Conservation (phyloP, 2,329 filamentous ascomycete species). For the Trichoderma breve region DNA sequence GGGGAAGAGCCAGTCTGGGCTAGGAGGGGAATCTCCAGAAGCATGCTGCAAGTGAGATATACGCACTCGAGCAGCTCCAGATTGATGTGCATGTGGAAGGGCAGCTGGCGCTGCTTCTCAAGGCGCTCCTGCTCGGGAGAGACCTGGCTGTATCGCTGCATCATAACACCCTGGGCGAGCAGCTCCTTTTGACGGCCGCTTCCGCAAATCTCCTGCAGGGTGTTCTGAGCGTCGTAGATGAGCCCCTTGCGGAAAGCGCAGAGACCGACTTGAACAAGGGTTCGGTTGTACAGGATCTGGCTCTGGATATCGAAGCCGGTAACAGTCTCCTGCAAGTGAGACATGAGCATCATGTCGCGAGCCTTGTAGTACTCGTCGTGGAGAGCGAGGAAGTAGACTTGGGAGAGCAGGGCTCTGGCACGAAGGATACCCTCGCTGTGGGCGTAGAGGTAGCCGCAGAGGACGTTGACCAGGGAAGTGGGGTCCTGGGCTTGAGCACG, state of each 20-base stretch:
- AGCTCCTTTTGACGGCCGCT: constrained; percentile 97
- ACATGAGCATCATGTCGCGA: constrained; percentile 99
- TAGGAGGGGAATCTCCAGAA: constrained; percentile 94
- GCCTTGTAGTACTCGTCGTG: constrained; percentile 98
- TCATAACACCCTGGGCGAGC: constrained; percentile 95
- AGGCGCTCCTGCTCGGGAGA: constrained; percentile 96
- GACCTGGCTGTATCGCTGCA: constrained; percentile 94
- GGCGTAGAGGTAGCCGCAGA: constrained; percentile 93
- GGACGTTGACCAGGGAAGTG: constrained; percentile 72
- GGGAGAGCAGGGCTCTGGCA: constrained; percentile 94
- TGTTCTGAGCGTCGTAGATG: constrained; percentile 96
- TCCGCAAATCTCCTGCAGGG: constrained; percentile 95
- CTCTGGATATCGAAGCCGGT: constrained; percentile 94
- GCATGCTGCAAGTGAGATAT: constrained; percentile 98
- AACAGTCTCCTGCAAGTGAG: constrained; percentile 96
- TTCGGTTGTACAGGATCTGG: constrained; percentile 98
- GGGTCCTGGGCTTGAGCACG: constrained; percentile 68
- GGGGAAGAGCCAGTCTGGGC: constrained; percentile 96
- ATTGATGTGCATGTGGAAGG: constrained; percentile 99
- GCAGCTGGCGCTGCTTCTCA: constrained; percentile 94
- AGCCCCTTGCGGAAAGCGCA: constrained; percentile 97
- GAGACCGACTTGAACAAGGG: constrained; percentile 93
- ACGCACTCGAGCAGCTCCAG: constrained; percentile 96
- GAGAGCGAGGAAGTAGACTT: constrained; percentile 96
- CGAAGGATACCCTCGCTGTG: constrained; percentile 95